Evolutionary conservation across 2,329 filamentous ascomycete species (phyloP).

Genomic region (Tolypocladium endophyticum): DNA sequence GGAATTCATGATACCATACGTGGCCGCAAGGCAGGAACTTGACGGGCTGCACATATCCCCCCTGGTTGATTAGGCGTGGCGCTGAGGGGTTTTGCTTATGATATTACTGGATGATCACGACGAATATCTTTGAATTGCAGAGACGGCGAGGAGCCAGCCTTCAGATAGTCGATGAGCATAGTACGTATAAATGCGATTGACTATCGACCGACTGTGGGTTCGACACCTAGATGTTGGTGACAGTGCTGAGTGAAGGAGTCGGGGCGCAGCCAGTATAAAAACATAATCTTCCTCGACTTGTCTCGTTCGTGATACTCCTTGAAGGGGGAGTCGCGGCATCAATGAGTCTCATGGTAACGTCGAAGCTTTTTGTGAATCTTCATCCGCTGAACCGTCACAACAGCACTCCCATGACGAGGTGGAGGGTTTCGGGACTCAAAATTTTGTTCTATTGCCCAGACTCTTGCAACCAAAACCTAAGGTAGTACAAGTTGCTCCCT

Average conservation of each 20-base stretch:
- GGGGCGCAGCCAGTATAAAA: not conserved
- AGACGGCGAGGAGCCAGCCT: not conserved
- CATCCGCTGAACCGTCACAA: not conserved
- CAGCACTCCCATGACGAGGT: not conserved
- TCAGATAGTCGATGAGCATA: not conserved
- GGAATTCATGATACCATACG: constrained; percentile 22
- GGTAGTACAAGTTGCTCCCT: not conserved
- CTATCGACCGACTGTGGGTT: not conserved
- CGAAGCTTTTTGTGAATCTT: not conserved
- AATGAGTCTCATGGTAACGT: not conserved
- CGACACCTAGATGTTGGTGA: not conserved
- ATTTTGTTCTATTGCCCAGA: not conserved
- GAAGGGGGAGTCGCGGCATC: not conserved
- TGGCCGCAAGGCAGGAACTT: not conserved
- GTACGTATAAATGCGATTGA: constrained; percentile 1
- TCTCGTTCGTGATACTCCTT: no score
- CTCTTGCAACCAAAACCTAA: not conserved
- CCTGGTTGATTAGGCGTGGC: not conserved
- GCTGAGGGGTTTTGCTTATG: not conserved
- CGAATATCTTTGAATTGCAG: not conserved
- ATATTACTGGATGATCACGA: not conserved
- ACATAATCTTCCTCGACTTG: not conserved
- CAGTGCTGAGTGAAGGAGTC: not conserved
- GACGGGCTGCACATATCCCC: not conserved
- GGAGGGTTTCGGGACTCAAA: not conserved